Percentiles rank a stretch among this genome's conserved stretches.
These are phyloP conservation scores for Leishmania martiniquensis DNA, from an alignment of 208 protist genomes.

Conservation along the genomic window DNA sequence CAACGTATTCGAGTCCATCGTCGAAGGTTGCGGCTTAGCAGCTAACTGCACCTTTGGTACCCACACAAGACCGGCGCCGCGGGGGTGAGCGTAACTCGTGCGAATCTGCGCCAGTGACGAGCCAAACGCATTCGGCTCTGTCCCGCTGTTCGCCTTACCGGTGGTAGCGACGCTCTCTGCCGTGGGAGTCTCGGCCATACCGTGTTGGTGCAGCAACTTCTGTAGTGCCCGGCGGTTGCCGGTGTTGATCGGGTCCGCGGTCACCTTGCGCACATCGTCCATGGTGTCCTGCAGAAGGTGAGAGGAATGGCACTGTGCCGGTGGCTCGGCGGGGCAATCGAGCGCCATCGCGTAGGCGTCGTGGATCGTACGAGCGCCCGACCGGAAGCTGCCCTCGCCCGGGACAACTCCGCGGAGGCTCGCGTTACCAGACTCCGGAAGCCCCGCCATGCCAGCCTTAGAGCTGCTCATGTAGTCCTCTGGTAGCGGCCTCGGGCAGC, in stretches of 20 bases:
- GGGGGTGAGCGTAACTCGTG: slow-evolving; percentile 53
- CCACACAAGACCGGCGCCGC: slow-evolving; percentile 87
- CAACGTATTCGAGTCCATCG: slow-evolving; percentile 21
- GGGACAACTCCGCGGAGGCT: slow-evolving; percentile 11
- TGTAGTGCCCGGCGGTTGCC: slow-evolving; percentile 47
- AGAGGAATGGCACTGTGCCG: slow-evolving; percentile 72
- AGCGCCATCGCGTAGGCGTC: slow-evolving; percentile 72
- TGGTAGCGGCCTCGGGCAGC: slow-evolving; percentile 46
- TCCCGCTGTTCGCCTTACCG: slow-evolving; percentile 9
- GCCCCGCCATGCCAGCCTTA: neutral
- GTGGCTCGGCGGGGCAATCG: slow-evolving; percentile 67
- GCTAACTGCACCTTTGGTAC: slow-evolving; percentile 4
- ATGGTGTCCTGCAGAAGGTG: slow-evolving; percentile 81
- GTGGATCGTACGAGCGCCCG: slow-evolving; percentile 40
- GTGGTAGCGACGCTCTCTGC: slow-evolving; percentile 2
- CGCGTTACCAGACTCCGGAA: slow-evolving; percentile 5
- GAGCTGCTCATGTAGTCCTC: slow-evolving; percentile 26
- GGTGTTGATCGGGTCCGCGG: slow-evolving; percentile 68
- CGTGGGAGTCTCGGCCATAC: slow-evolving; percentile 18
- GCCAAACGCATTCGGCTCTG: slow-evolving; percentile 35
- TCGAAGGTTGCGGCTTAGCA: slow-evolving; percentile 1
- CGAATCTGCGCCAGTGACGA: slow-evolving; percentile 51
- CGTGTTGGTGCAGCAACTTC: slow-evolving; percentile 34
- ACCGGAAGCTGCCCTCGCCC: slow-evolving; percentile 14
- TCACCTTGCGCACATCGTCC: slow-evolving; percentile 60